Percentiles rank a stretch among this genome's conserved stretches.
Conservation (phyloP, 257 asterid species). For the Solanum ossicruentum region DNA sequence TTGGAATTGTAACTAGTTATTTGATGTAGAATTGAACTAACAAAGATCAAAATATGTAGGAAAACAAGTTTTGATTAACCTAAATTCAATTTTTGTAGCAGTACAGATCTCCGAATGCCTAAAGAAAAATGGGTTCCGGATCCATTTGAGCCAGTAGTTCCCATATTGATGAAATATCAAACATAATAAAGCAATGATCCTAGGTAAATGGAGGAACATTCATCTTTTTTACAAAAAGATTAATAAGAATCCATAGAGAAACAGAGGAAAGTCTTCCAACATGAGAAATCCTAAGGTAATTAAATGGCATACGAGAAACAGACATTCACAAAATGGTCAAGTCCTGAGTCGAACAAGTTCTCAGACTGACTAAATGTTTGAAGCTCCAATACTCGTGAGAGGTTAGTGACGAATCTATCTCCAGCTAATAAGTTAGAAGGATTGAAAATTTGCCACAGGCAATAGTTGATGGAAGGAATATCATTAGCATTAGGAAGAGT, state of each 20-base stretch:
- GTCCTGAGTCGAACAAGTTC: constrained; percentile 1
- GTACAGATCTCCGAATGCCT: no score
- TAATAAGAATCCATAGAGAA: background rate
- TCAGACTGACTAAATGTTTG: background rate
- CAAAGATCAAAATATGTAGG: background rate
- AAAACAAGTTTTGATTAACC: background rate
- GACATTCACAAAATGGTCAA: constrained; percentile 13
- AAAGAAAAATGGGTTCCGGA: no score
- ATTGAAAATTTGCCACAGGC: background rate
- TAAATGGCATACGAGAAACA: background rate
- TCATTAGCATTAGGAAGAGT: background rate
- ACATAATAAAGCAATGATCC: background rate
- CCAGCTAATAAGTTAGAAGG: constrained; percentile 6
- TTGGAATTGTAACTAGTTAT: constrained; percentile 11
- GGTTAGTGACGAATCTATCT: constrained; percentile 20
- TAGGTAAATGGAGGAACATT: background rate
- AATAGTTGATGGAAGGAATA: background rate
- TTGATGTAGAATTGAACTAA: background rate
- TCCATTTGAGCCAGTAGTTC: no score
- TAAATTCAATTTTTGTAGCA: background rate
- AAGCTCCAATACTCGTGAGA: constrained; percentile 4
- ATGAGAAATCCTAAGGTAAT: background rate
- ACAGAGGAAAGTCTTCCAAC: background rate
- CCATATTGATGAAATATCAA: no score
- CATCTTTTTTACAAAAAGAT: background rate